Evolutionary conservation across 2,329 filamentous ascomycete species (phyloP).

Genomic region (Tolypocladium sp.): DNA sequence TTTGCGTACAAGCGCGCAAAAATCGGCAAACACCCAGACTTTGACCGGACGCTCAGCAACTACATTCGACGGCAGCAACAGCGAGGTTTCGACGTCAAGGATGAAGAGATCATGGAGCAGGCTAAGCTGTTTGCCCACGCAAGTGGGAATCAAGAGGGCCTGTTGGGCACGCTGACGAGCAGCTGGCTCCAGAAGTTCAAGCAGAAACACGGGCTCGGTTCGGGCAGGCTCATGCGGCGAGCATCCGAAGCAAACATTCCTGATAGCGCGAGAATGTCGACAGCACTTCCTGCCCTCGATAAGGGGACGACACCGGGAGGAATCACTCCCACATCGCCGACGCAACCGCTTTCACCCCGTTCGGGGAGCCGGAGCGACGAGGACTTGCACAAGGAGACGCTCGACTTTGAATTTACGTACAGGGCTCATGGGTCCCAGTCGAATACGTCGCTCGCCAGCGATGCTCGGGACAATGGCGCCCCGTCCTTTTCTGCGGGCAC

Average conservation of each 20-base stretch:
- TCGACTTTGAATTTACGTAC: constrained; percentile 23
- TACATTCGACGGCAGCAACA: constrained; percentile 79
- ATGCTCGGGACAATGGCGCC: constrained; percentile 20
- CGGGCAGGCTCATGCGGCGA: constrained; percentile 41
- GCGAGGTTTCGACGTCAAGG: constrained; percentile 63
- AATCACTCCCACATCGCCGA: constrained; percentile 66
- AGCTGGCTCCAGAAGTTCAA: constrained; percentile 95
- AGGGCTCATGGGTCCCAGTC: constrained; percentile 24
- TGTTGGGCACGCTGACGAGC: constrained; percentile 60
- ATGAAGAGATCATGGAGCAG: constrained; percentile 78
- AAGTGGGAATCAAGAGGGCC: constrained; percentile 57
- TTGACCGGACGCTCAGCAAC: constrained; percentile 81
- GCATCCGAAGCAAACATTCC: constrained; percentile 64
- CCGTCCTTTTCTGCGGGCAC: constrained; percentile 64
- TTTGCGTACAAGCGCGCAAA: constrained; percentile 66
- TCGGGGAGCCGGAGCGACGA: constrained; percentile 64
- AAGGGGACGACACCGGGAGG: constrained; percentile 37
- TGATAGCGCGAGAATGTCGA: constrained; percentile 51
- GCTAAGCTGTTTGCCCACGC: constrained; percentile 72
- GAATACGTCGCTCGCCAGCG: constrained; percentile 21
- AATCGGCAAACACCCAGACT: constrained; percentile 70
- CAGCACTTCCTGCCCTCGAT: constrained; percentile 23
- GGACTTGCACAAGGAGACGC: constrained; percentile 43
- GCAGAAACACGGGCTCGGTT: constrained; percentile 62
- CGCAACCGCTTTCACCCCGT: constrained; percentile 55